A percentile compares a stretch with the other conserved stretches of the same genome.
Evolutionary conservation across 148 eudicot species (phyloP).

Genomic region (Persicaria maculosa): DNA sequence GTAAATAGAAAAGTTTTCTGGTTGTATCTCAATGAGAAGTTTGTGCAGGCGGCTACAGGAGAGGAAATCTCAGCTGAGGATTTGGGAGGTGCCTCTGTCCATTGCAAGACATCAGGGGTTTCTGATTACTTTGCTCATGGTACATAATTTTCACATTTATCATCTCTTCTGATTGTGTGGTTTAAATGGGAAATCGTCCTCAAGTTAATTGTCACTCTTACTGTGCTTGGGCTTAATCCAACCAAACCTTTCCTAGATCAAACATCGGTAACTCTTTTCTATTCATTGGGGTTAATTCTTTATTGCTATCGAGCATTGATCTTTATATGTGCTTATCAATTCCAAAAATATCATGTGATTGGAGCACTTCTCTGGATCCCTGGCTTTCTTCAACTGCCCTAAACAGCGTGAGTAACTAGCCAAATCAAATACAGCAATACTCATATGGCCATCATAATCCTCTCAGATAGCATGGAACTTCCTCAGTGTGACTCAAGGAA

Average conservation of each 20-base stretch:
- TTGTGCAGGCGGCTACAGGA: slow-evolving; percentile 94
- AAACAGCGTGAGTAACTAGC: not conserved
- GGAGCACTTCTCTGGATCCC: not conserved
- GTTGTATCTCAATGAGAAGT: slow-evolving; percentile 19
- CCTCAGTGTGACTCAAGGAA: not conserved
- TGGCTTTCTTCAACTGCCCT: no score
- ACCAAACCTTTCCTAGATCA: not conserved
- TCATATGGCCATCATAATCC: not conserved
- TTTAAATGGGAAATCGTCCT: not conserved
- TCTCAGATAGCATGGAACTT: not conserved
- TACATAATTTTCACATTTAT: slow-evolving; percentile 15
- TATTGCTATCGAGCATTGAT: not conserved
- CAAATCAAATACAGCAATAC: not conserved
- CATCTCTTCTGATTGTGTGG: not conserved
- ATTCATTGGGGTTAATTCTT: not conserved
- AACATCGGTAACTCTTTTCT: not conserved
- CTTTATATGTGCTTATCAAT: not conserved
- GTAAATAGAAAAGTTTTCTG: not conserved
- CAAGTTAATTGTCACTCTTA: not conserved
- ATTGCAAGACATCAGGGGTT: slow-evolving; percentile 95
- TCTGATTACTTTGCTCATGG: slow-evolving; percentile 96
- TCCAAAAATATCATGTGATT: not conserved
- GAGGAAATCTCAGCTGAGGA: slow-evolving; percentile 99
- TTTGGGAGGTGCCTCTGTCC: slow-evolving; percentile 94
- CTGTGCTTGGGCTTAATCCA: not conserved